These are phyloP conservation scores for Oryza australiensis DNA, from an alignment of 176 grass and related monocot genomes.

Conservation along the genomic window DNA sequence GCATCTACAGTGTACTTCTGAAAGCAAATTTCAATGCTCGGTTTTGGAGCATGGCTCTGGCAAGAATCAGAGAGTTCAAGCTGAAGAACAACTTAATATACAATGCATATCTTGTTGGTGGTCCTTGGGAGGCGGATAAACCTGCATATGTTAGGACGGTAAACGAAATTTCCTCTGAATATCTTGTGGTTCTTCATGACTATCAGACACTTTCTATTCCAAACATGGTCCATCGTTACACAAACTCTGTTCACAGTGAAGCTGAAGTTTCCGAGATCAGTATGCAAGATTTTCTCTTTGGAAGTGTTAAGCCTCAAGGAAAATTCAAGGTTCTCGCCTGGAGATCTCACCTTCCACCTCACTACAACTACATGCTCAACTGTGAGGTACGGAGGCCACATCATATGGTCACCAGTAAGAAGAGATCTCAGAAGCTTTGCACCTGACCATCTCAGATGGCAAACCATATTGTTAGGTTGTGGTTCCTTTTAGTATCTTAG, in stretches of 20 bases:
- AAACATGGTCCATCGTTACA: not conserved
- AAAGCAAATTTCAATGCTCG: not conserved
- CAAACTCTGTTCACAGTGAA: not conserved
- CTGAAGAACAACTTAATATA: not conserved
- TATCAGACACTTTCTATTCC: not conserved
- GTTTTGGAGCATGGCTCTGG: not conserved
- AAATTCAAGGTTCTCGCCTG: constrained; percentile 17
- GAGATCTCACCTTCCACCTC: not conserved
- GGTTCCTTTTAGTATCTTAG: no score
- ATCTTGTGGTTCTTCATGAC: not conserved
- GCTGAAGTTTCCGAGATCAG: not conserved
- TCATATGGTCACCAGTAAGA: no score
- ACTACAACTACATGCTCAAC: not conserved
- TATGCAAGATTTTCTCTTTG: not conserved
- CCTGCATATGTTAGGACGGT: not conserved
- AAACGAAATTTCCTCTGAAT: not conserved
- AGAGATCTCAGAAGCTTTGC: no score
- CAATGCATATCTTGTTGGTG: not conserved
- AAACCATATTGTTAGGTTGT: no score
- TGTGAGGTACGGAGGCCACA: not conserved
- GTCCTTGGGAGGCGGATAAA: not conserved
- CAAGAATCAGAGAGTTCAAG: not conserved
- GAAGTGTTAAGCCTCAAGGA: not conserved
- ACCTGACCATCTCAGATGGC: not conserved
- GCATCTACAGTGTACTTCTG: not conserved